Conservation (phyloP, 345 rosid genomes). For the Aegle marmelos region DNA sequence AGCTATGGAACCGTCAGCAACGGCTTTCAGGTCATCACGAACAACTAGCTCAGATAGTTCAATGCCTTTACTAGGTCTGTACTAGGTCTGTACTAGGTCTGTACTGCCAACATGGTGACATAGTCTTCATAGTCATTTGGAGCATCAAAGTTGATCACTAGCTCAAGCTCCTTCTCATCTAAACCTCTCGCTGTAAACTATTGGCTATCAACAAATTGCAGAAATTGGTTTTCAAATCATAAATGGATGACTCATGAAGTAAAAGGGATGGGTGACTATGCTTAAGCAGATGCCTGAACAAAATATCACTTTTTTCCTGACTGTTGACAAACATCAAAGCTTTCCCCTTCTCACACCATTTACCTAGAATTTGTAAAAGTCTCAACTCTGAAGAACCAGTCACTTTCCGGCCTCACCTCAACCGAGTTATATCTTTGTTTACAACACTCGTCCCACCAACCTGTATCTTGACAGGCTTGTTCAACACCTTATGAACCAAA, state of each 20-base stretch:
- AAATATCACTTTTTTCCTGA: conserved; percentile 86
- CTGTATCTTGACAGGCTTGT: conserved; percentile 85
- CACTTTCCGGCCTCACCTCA: conserved; percentile 89
- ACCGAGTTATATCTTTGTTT: conserved; percentile 83
- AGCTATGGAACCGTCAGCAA: conserved; percentile 84
- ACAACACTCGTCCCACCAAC: conserved; percentile 99
- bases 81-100: conserved; percentile 91
- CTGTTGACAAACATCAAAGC: conserved; percentile 81
- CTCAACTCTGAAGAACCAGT: conserved; percentile 57
- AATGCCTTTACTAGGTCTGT: conserved; percentile 91
- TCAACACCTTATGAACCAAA: conserved; percentile 84
- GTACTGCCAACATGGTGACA: conserved; percentile 99
- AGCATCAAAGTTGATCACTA: conserved; percentile 84
- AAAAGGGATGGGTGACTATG: conserved; percentile 84
- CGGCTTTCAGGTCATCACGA: conserved; percentile 80
- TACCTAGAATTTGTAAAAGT: conserved; percentile 86
- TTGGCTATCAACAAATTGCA: conserved; percentile 89
- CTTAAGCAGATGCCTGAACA: conserved; percentile 74
- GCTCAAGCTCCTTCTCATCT: conserved; percentile 94
- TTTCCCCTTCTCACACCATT: conserved; percentile 95
- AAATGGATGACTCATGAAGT: conserved; percentile 89
- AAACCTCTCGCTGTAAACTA: conserved; percentile 94
- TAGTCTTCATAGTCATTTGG: conserved; percentile 98
- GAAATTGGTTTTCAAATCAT: conserved; percentile 86
- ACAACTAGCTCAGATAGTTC: conserved; percentile 94